These are phyloP conservation scores for Aspergillus vadensis DNA, from an alignment of 2,329 filamentous ascomycete genomes.

Conservation along the genomic window DNA sequence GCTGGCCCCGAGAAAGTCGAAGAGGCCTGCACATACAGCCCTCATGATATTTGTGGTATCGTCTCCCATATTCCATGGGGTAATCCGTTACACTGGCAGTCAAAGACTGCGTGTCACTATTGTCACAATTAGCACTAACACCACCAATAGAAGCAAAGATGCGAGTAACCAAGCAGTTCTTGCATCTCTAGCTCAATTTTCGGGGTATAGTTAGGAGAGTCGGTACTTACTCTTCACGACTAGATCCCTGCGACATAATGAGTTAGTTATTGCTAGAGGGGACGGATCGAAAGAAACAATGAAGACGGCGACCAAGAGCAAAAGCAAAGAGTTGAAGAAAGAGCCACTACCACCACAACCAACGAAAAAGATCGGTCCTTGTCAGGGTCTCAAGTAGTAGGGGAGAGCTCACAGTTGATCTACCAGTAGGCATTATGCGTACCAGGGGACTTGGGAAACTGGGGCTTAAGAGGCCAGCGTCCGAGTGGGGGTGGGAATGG, in stretches of 20 bases:
- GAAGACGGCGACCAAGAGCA: neutral
- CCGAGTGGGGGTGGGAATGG: conserved; percentile 13
- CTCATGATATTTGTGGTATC: conserved; percentile 50
- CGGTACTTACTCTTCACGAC: conserved; percentile 30
- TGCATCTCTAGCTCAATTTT: neutral
- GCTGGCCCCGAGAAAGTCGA: neutral
- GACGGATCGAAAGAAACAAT: neutral
- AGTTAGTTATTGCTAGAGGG: conserved; percentile 26
- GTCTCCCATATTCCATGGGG: conserved; percentile 45
- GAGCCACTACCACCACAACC: neutral
- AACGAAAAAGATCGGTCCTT: neutral
- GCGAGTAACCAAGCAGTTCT: neutral
- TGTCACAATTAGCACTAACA: conserved; percentile 2
- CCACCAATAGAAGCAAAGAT: conserved; percentile 1
- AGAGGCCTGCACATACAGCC: conserved; percentile 36
- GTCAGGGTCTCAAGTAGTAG: neutral
- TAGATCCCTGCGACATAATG: conserved; percentile 26
- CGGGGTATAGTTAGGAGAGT: neutral
- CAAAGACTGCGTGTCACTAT: conserved; percentile 46
- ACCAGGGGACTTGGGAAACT: conserved; percentile 7
- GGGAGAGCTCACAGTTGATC: conserved; percentile 18
- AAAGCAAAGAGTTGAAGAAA: neutral
- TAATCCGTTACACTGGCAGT: conserved; percentile 48
- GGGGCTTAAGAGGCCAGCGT: conserved; percentile 8
- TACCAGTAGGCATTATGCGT: conserved; percentile 16